Evolutionary conservation across 2,329 filamentous ascomycete species (phyloP).

Genomic region (Claviceps pazoutovae): DNA sequence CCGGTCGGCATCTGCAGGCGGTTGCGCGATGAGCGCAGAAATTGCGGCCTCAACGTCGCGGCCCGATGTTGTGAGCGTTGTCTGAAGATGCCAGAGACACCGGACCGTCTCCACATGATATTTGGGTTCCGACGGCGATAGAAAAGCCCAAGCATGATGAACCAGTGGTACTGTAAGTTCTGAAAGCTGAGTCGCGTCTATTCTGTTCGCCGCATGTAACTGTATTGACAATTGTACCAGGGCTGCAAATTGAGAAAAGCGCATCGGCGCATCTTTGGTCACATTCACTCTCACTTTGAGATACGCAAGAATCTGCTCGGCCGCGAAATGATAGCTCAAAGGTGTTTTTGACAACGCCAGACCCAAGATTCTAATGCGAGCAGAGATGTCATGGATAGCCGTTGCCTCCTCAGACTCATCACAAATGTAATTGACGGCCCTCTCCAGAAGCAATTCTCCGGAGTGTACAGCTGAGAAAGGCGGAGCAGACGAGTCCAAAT

Average conservation of each 20-base stretch:
- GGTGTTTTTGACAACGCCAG: constrained; percentile 40
- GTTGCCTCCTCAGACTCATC: constrained; percentile 29
- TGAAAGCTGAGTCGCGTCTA: constrained; percentile 38
- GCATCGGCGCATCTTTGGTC: constrained; percentile 21
- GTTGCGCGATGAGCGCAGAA: constrained; percentile 44
- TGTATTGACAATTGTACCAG: constrained; percentile 44
- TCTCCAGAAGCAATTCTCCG: constrained; percentile 50
- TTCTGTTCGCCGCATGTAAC: constrained; percentile 39
- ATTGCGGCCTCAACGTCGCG: constrained; percentile 72
- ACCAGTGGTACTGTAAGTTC: constrained; percentile 56
- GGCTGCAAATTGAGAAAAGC: constrained; percentile 44
- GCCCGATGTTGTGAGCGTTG: constrained; percentile 48
- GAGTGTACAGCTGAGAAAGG: constrained; percentile 44
- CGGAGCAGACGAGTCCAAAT: constrained; percentile 44
- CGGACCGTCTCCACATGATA: constrained; percentile 89
- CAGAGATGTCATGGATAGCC: constrained; percentile 34
- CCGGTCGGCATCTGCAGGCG: not conserved
- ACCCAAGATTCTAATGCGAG: constrained; percentile 46
- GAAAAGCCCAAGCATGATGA: constrained; percentile 59
- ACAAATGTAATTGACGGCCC: constrained; percentile 39
- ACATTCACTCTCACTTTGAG: constrained; percentile 40
- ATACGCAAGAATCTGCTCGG: constrained; percentile 33
- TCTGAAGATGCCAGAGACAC: constrained; percentile 75
- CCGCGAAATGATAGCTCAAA: constrained; percentile 28
- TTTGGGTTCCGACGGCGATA: constrained; percentile 74